These are phyloP conservation scores for Tetrapisispora arboricola DNA, from an alignment of 805 yeast species.

Conservation along the genomic window DNA sequence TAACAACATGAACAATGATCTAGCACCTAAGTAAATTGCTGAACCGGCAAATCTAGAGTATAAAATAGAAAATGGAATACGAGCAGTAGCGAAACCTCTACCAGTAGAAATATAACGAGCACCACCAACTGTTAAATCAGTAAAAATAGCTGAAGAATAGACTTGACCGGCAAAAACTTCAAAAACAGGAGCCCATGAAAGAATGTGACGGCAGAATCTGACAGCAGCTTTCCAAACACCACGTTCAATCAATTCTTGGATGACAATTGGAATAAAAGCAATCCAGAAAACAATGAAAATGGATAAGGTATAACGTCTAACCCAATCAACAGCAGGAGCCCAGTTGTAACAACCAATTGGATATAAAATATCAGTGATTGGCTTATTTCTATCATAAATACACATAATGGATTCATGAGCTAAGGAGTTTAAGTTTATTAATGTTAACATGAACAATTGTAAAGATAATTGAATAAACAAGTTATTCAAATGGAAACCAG, in stretches of 20 bases:
- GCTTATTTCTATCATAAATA: slow-evolving; percentile 52
- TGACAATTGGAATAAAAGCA: slow-evolving; percentile 66
- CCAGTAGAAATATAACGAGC: slow-evolving; percentile 83
- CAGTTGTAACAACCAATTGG: slow-evolving; percentile 71
- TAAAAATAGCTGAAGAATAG: slow-evolving; percentile 58
- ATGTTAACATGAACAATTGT: slow-evolving; percentile 59
- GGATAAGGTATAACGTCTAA: slow-evolving; percentile 69
- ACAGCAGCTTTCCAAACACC: slow-evolving; percentile 68
- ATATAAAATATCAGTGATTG: slow-evolving; percentile 52
- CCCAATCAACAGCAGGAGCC: slow-evolving; percentile 68
- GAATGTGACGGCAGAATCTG: slow-evolving; percentile 57
- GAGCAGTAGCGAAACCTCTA: slow-evolving; percentile 75
- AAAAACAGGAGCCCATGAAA: slow-evolving; percentile 67
- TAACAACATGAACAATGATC: slow-evolving; percentile 60
- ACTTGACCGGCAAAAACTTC: slow-evolving; percentile 78
- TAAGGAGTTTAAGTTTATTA: slow-evolving; percentile 61
- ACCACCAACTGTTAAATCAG: slow-evolving; percentile 73
- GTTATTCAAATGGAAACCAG: slow-evolving; percentile 79
- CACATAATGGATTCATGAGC: slow-evolving; percentile 65
- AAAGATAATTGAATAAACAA: slow-evolving; percentile 67
- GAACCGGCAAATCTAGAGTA: slow-evolving; percentile 74
- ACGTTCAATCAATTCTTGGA: slow-evolving; percentile 73
- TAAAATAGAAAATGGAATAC: slow-evolving; percentile 65
- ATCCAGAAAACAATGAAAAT: slow-evolving; percentile 75
- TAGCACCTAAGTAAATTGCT: slow-evolving; percentile 76